Evolutionary conservation across 129 eudicot species (phyloP), one percentile per base, ranked within the genome.

Genomic region (Pittosporum tobira): DNA sequence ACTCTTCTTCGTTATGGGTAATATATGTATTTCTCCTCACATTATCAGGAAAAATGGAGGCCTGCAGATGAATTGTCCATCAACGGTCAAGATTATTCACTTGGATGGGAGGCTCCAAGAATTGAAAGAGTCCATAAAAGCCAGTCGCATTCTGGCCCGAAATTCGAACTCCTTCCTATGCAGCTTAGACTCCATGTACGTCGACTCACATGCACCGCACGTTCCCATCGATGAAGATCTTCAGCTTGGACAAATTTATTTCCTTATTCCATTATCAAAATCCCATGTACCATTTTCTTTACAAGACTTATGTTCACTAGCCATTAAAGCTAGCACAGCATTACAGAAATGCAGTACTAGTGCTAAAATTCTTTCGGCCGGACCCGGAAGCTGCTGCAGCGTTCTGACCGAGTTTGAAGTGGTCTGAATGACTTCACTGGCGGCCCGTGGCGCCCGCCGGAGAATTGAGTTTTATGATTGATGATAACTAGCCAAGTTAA

Each of bases 1-100:
- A 43, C 23, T n/a, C n/a, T n/a, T n/a, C n/a, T n/a, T n/a, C n/a
- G n/a, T 21, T 1, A 84, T 84, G 94, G 94, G 88, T 37, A 40
- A 40, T 40, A 61, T 57, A 5, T 77, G 82, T 61, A 73, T 72
- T 51, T 80, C 81, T 28, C 57, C 54, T 57, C 71, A 27, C 3
- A 25, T 23, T 3, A 61, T 60, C 30, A 77, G 42, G 49, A 61
- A 51, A 11, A 34, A 37, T 24, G 61, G 54, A 49, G 48, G 46
- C n/a, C 15, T 46, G 12, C 6, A n/a, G 22, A 52, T 59, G 34
- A 59, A 38, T 5, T 56, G 49, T 49, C 40, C 78, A 48, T 37
- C 71, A 8, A 51, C 71, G 10, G 70, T 63, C 13, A 69, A 71
- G 75, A 75, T 85, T 49, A 76, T 85, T 58, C 62, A 78, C 68